Percentiles rank a stretch among this genome's conserved stretches.
These are phyloP conservation scores for Hypsizygus ulmarius DNA, from an alignment of 1,284 basidiomycete species.

Conservation along the genomic window DNA sequence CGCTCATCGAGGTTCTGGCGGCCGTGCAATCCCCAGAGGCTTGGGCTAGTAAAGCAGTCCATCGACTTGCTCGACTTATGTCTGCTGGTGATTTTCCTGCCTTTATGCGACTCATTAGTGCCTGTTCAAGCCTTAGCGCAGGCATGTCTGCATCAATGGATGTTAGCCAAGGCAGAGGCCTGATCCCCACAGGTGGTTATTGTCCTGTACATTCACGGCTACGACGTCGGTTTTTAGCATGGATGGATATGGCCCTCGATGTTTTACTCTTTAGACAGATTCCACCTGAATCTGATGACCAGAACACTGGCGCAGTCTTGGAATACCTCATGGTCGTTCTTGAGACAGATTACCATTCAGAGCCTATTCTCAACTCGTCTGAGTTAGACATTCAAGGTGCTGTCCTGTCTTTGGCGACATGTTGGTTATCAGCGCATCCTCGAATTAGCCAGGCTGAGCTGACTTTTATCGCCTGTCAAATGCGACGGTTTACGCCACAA, in stretches of 20 bases:
- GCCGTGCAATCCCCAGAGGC: constrained; percentile 14
- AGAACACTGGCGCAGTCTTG: no score
- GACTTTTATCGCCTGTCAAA: constrained; percentile 8
- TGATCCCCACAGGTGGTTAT: background rate
- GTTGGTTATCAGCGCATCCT: constrained; percentile 16
- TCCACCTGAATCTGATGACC: no score
- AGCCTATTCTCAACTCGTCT: background rate
- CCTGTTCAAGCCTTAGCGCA: background rate
- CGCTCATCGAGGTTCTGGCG: constrained; percentile 17
- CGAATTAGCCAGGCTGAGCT: background rate
- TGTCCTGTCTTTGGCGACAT: constrained; percentile 18
- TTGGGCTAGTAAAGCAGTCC: constrained; percentile 28
- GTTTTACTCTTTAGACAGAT: no score
- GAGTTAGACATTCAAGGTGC: constrained; percentile 9
- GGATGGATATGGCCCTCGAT: no score
- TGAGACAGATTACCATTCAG: no score
- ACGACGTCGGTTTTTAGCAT: no score
- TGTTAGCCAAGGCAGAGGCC: constrained; percentile 1
- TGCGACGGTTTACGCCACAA: constrained; percentile 13
- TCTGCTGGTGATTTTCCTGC: constrained; percentile 17
- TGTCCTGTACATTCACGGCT: background rate
- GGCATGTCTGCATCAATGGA: background rate
- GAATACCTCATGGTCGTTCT: no score
- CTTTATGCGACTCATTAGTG: constrained; percentile 18
- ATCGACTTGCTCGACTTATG: constrained; percentile 20